These are phyloP conservation scores for Cyamopsis tetragonoloba DNA, from an alignment of 306 rosid species.

Conservation along the genomic window DNA sequence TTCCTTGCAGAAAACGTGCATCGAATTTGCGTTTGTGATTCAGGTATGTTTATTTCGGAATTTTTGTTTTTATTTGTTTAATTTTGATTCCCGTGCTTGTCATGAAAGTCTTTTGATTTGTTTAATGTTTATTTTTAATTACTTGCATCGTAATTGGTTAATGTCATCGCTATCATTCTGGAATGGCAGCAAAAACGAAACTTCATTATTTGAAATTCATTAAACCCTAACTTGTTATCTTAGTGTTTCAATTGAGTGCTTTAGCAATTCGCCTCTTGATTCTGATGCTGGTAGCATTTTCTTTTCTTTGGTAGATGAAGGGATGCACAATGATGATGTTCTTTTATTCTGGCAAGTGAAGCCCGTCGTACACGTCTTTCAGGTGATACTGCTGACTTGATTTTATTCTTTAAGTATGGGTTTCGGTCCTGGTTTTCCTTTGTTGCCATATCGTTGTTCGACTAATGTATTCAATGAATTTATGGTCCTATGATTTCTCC, in stretches of 20 bases:
- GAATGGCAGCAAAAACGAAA: neutral
- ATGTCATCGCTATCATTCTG: neutral
- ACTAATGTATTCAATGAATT: neutral
- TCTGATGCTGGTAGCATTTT: conserved; percentile 15
- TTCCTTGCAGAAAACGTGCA: conserved; percentile 79
- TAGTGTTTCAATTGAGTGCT: neutral
- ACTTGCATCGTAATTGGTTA: neutral
- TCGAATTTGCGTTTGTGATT: conserved; percentile 69
- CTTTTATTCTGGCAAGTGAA: conserved; percentile 98
- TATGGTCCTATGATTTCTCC: neutral
- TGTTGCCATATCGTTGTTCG: neutral
- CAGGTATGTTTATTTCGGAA: no score
- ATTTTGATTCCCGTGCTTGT: no score
- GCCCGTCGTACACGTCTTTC: conserved; percentile 89
- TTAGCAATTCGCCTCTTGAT: neutral
- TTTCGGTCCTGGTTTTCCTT: neutral
- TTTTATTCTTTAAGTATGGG: neutral
- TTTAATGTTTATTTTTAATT: neutral
- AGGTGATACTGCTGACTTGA: conserved; percentile 50
- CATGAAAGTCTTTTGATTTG: neutral
- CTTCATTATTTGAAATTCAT: neutral
- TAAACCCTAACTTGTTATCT: neutral
- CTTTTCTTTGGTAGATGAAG: conserved; percentile 53
- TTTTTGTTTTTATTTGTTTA: no score
- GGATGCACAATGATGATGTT: conserved; percentile 60